Percentiles rank a stretch among this genome's conserved stretches.
Conservation (phyloP, 176 grass and related monocot genomes). For the Avena atlantica region DNA sequence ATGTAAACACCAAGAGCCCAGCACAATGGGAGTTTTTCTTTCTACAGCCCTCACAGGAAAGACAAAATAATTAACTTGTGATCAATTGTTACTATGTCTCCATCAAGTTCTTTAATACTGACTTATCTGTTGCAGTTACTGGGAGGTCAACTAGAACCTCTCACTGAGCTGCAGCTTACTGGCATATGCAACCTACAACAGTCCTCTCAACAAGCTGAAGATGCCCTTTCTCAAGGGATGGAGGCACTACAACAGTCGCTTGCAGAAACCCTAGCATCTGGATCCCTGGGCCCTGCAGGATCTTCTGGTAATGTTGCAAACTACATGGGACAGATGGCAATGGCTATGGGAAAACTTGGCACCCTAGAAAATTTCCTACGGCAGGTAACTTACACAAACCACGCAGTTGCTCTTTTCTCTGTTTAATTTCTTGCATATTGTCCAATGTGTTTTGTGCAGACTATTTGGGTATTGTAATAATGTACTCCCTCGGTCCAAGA, state of each 20-base stretch:
- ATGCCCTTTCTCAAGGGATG: conserved; percentile 93
- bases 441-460: not conserved
- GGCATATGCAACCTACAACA: conserved; percentile 83
- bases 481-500: not conserved
- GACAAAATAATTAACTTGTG: conserved; percentile 21
- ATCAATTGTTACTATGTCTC: not conserved
- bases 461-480: not conserved
- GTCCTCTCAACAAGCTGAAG: conserved; percentile 88
- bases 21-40: not conserved
- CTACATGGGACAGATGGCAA: conserved; percentile 97
- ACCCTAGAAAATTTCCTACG: conserved; percentile 90
- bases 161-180: conserved; percentile 82
- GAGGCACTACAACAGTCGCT: conserved; percentile 90
- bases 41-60: not conserved
- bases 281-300: conserved; percentile 65
- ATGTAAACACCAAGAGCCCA: not conserved
- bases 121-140: conserved; percentile 65
- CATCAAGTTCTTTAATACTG: conserved; percentile 25
- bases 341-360: conserved; percentile 95
- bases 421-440: conserved; percentile 16
- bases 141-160: conserved; percentile 75
- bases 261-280: conserved; percentile 80
- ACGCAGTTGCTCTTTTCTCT: conserved; percentile 27
- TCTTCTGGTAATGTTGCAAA: conserved; percentile 79
- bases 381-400: conserved; percentile 65